phyloP scores from a whole-genome alignment of 768 basidiomycete genomes.

The Tricholoma bakamatsutake region DNA sequence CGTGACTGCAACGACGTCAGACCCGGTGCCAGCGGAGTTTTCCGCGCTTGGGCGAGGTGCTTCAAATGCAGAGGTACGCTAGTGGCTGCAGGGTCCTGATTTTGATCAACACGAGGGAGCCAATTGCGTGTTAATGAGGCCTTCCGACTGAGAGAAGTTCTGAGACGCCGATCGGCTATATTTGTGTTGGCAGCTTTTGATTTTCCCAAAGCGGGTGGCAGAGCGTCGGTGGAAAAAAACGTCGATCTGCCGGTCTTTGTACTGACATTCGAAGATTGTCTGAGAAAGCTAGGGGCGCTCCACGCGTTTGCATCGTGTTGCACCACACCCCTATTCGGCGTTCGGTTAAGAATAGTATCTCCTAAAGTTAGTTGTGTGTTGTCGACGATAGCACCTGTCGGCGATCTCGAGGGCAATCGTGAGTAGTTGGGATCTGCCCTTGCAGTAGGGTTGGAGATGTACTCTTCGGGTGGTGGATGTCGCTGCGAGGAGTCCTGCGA shows the following conservation, averaged over 20 bases:
- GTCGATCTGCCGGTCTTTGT: background rate
- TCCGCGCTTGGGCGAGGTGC: background rate
- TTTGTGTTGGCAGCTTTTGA: background rate
- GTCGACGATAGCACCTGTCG: background rate
- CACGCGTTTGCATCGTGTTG: slow-evolving; percentile 16
- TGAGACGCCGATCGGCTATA: background rate
- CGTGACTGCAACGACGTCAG: background rate
- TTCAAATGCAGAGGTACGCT: background rate
- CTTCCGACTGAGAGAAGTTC: background rate
- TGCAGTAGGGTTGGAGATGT: background rate
- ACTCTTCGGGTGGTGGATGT: background rate
- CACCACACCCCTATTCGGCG: background rate
- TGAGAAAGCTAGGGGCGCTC: slow-evolving; percentile 16
- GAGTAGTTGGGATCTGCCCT: background rate
- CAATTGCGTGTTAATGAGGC: background rate
- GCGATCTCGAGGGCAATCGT: background rate
- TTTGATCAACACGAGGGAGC: slow-evolving; percentile 4
- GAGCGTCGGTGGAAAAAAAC: background rate
- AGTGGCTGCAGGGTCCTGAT: slow-evolving; percentile 1
- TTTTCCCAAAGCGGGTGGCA: background rate
- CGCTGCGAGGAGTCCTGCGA: background rate
- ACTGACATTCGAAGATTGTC: background rate
- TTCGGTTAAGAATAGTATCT: background rate
- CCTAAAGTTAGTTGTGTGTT: background rate
- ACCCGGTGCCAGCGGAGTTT: background rate